phyloP scores from a whole-genome alignment of 495 filamentous ascomycete genomes.

The Penicillium dipodomyicola region DNA sequence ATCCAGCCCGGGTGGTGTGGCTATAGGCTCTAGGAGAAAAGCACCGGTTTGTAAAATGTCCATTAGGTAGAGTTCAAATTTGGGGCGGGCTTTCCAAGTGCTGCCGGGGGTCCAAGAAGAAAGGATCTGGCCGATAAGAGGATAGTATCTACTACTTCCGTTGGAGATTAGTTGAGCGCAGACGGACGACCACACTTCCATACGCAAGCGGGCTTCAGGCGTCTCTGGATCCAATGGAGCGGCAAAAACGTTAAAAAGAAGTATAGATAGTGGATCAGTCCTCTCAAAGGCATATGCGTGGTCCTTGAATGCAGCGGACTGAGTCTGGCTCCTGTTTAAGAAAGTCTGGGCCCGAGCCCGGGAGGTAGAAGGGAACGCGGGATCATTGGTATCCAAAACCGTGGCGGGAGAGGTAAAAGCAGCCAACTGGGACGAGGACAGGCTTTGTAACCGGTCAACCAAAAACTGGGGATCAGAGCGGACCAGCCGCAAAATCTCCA shows the following conservation, averaged over 20 bases:
- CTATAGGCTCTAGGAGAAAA: slow-evolving; percentile 84
- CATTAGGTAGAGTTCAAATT: slow-evolving; percentile 92
- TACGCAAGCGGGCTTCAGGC: slow-evolving; percentile 74
- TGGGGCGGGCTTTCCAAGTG: slow-evolving; percentile 83
- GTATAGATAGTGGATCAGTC: slow-evolving; percentile 78
- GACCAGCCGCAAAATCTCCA: slow-evolving; percentile 77
- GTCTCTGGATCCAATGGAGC: slow-evolving; percentile 64
- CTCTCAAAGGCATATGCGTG: slow-evolving; percentile 69
- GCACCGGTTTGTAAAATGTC: slow-evolving; percentile 87
- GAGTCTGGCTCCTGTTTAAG: slow-evolving; percentile 59
- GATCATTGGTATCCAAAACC: slow-evolving; percentile 73
- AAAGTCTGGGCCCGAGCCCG: slow-evolving; percentile 55
- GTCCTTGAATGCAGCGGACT: slow-evolving; percentile 47
- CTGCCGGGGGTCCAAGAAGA: slow-evolving; percentile 83
- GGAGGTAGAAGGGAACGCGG: slow-evolving; percentile 71
- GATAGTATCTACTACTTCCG: slow-evolving; percentile 42
- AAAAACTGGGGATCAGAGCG: slow-evolving; percentile 84
- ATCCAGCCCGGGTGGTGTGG: slow-evolving; percentile 39
- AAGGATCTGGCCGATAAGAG: slow-evolving; percentile 51
- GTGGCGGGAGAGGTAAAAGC: slow-evolving; percentile 72
- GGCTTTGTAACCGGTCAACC: slow-evolving; percentile 69
- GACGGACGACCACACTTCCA: slow-evolving; percentile 81
- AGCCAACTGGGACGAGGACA: slow-evolving; percentile 71
- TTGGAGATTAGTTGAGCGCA: slow-evolving; percentile 68
- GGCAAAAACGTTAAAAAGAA: slow-evolving; percentile 87